Evolutionary conservation across 345 rosid species (phyloP), one percentile per base, ranked within the genome.

Genomic region (Salix dunnii): DNA sequence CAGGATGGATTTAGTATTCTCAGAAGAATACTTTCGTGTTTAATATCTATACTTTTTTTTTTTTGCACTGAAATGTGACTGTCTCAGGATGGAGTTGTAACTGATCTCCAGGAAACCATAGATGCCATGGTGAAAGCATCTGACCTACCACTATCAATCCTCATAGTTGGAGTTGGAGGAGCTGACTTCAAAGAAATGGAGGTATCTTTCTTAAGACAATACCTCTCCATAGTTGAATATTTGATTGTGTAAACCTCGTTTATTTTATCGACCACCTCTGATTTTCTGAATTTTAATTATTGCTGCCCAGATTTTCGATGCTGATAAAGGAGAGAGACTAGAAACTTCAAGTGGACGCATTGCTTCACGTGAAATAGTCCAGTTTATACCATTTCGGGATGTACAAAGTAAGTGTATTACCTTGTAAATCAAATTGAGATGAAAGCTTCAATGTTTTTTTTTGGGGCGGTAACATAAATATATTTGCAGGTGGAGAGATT

Each of bases 161-260:
- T 95, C 62, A 91, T 95, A 55, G 94, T 95, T 72, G 97, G 99
- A 71, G 99, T 95, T 14, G 99, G 99, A 80, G 99, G 99, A 85
- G 99, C 99, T 20, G 99, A 95, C 83, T 95, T 89, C 74, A 95
- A 91, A 86, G 98, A 95, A 86, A 95, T 95, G 99, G 97, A 95
- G 99, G 98, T 92, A 84, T 20, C 62, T 55, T 55, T 53, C 16
- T 30, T 36, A 68, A 64, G 28, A n/a, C 30, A 66, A 17, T 21
- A 67, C 42, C 2, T 55, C 48, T 66, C 36, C 8, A 6, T 38
- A 36, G 25, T 4, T 67, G 51, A 31, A 67, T 71, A 9, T 43
- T 27, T 71, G 4, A 48, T 67, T 12, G 21, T 53, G 21, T 42
- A 51, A 51, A n/a, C 16, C 20, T 58, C 16, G 11, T 6, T 68